phyloP scores from a whole-genome alignment of 495 filamentous ascomycete species.

The Bacidia rubella region DNA sequence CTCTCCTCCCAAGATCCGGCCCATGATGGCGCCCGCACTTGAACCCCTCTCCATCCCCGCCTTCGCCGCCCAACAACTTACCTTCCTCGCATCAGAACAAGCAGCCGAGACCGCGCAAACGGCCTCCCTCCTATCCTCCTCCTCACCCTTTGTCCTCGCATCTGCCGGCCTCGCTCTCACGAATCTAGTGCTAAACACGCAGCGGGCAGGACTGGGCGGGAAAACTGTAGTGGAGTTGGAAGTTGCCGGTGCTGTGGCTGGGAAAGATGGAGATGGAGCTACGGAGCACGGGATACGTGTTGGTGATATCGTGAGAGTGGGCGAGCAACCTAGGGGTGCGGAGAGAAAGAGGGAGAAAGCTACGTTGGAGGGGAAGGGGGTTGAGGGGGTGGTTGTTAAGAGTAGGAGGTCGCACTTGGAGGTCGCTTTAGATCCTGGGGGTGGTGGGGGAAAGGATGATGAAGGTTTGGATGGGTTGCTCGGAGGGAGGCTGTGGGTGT shows the following conservation, averaged over 20 bases:
- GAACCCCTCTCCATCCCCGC: constrained; percentile 30
- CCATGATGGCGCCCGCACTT: neutral
- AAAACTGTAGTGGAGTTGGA: constrained; percentile 72
- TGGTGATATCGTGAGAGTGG: constrained; percentile 77
- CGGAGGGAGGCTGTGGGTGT: constrained; percentile 52
- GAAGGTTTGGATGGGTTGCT: constrained; percentile 47
- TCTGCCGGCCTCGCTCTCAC: constrained; percentile 78
- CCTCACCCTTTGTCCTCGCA: constrained; percentile 61
- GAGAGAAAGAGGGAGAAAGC: constrained; percentile 61
- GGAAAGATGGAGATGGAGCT: constrained; percentile 33
- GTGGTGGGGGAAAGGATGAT: constrained; percentile 50
- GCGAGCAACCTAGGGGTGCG: constrained; percentile 56
- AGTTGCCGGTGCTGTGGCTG: constrained; percentile 51
- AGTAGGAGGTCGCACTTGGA: constrained; percentile 43
- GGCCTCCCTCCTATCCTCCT: constrained; percentile 50
- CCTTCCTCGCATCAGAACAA: constrained; percentile 66
- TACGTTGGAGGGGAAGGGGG: constrained; percentile 46
- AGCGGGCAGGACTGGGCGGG: constrained; percentile 85
- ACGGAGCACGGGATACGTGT: constrained; percentile 66
- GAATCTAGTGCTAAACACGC: constrained; percentile 60
- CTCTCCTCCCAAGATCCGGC: neutral
- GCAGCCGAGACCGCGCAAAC: constrained; percentile 65
- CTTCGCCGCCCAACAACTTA: constrained; percentile 69
- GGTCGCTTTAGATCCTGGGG: constrained; percentile 62
- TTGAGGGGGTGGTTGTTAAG: constrained; percentile 69